phyloP scores from a whole-genome alignment of 225 moss, liverwort and hornwort genomes.

The Lunularia cruciata region DNA sequence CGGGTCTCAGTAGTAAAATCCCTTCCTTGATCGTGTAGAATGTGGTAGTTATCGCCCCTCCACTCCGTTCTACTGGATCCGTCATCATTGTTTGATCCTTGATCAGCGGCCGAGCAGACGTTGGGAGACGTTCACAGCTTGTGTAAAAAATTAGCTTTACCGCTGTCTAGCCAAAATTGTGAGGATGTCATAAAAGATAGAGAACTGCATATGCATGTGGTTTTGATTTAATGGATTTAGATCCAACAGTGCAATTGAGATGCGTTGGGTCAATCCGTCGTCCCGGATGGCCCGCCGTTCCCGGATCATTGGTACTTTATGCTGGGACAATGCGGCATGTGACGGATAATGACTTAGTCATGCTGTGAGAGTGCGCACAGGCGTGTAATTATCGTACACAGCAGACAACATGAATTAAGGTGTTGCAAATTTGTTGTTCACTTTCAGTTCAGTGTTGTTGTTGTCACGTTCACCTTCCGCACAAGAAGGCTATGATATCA shows the following conservation, averaged over 20 bases:
- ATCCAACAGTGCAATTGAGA: background rate
- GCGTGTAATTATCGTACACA: slow-evolving; percentile 3
- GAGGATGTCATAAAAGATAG: background rate
- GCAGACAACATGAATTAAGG: background rate
- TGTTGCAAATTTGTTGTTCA: background rate
- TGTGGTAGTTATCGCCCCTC: slow-evolving; percentile 14
- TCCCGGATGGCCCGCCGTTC: background rate
- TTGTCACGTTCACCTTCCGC: no score
- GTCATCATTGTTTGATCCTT: background rate
- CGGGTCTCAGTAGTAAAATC: background rate
- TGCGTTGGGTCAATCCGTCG: background rate
- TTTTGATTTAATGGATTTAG: slow-evolving; percentile 6
- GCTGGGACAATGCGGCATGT: background rate
- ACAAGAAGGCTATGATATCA: no score
- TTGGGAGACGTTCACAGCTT: background rate
- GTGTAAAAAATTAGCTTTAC: slow-evolving; percentile 10
- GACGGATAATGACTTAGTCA: background rate
- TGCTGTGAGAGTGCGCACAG: background rate
- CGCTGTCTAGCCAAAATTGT: background rate
- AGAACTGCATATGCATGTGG: background rate
- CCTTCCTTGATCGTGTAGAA: background rate
- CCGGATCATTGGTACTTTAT: background rate
- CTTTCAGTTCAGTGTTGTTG: background rate
- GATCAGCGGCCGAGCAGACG: background rate
- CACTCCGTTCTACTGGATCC: no score